phyloP scores from a whole-genome alignment of 1,139 yeast genomes.

The Lodderomyces jiufengensis region DNA sequence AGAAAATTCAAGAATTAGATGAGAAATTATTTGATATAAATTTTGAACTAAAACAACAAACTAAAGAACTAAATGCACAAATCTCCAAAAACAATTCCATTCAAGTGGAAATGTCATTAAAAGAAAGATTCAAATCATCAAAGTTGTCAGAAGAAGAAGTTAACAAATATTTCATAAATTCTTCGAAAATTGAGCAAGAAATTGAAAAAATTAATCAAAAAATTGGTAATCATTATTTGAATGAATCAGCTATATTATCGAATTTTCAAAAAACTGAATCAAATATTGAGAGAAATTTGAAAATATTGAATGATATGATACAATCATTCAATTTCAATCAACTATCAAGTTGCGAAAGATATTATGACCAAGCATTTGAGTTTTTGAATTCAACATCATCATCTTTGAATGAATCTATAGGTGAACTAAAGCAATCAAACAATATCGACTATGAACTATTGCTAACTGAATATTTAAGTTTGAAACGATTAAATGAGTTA shows the following conservation, averaged over 20 bases:
- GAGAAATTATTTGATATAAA: slow-evolving; percentile 7
- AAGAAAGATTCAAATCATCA: slow-evolving; percentile 9
- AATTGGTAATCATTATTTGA: slow-evolving; percentile 4
- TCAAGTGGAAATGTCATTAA: slow-evolving; percentile 9
- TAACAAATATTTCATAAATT: slow-evolving; percentile 6
- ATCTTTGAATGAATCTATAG: slow-evolving; percentile 2
- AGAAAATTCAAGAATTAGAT: slow-evolving; percentile 6
- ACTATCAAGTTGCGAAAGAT: slow-evolving; percentile 6
- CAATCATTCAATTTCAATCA: slow-evolving; percentile 4
- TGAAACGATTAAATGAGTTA: slow-evolving; percentile 10
- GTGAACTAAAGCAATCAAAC: not conserved
- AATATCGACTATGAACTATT: not conserved
- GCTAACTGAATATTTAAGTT: slow-evolving; percentile 5
- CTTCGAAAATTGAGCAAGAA: slow-evolving; percentile 8
- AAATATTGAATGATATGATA: slow-evolving; percentile 4
- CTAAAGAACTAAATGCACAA: slow-evolving; percentile 8
- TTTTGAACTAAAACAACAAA: slow-evolving; percentile 8
- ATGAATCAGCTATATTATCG: too few species aligned
- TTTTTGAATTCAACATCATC: slow-evolving; percentile 5
- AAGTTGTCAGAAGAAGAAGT: slow-evolving; percentile 5
- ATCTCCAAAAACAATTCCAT: slow-evolving; percentile 5
- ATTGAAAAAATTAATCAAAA: slow-evolving; percentile 3
- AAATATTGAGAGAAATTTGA: slow-evolving; percentile 7
- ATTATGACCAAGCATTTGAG: slow-evolving; percentile 2
- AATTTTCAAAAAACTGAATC: slow-evolving; percentile 6